These are phyloP conservation scores for Diaporthe sp. DNA, from an alignment of 2,329 filamentous ascomycete species.

Conservation along the genomic window DNA sequence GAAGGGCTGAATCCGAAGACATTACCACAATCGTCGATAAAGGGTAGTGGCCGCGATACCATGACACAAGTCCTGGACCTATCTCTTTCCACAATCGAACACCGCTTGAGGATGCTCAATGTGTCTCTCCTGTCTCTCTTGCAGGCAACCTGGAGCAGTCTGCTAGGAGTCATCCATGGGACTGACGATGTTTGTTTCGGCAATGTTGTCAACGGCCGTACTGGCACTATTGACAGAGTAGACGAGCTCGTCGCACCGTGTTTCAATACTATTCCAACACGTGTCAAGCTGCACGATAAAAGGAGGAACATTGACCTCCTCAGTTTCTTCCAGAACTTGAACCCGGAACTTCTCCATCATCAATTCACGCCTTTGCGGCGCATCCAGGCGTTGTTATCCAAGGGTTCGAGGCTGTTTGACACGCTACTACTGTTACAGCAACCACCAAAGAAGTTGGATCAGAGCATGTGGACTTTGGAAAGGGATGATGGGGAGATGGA, in stretches of 20 bases:
- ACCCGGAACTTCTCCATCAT: conserved; percentile 72
- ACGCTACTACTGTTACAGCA: conserved; percentile 85
- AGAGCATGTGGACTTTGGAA: conserved; percentile 66
- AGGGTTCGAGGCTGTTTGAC: conserved; percentile 76
- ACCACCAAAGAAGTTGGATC: conserved; percentile 67
- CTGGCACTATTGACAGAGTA: conserved; percentile 72
- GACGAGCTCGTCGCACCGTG: conserved; percentile 86
- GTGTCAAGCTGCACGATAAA: conserved; percentile 64
- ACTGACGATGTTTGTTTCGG: conserved; percentile 84
- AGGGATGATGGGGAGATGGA: conserved; percentile 76
- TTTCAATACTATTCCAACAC: conserved; percentile 88
- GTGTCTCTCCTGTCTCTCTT: conserved; percentile 75
- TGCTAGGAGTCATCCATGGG: conserved; percentile 69
- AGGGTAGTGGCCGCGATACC: conserved; percentile 13
- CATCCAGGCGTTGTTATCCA: conserved; percentile 69
- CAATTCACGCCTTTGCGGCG: conserved; percentile 82
- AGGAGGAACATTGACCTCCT: conserved; percentile 69
- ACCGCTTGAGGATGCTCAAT: conserved; percentile 63
- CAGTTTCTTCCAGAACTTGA: conserved; percentile 70
- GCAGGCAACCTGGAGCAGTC: conserved; percentile 79
- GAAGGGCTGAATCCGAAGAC: conserved; percentile 57
- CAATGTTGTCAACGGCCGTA: conserved; percentile 85
- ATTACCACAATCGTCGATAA: conserved; percentile 4
- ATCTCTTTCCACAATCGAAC: conserved; percentile 60
- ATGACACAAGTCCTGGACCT: conserved; percentile 48